phyloP scores from a whole-genome alignment of 1,284 basidiomycete genomes.

The Malassezia sp. region DNA sequence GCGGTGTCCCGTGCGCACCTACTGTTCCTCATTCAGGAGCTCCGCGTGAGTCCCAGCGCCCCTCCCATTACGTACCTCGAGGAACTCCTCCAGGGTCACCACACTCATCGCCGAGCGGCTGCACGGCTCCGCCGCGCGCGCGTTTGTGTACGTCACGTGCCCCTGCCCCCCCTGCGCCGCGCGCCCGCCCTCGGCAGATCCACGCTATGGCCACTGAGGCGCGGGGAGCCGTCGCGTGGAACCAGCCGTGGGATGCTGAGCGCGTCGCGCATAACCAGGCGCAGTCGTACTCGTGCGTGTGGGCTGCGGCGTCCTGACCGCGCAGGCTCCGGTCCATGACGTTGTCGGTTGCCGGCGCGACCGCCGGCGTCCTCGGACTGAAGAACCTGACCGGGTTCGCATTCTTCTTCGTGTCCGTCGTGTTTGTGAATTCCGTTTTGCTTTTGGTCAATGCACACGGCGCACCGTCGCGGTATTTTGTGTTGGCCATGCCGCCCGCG shows the following conservation, averaged over 20 bases:
- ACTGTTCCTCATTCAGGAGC: slow-evolving; percentile 39
- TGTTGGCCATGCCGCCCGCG: slow-evolving; percentile 18
- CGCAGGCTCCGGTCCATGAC: slow-evolving; percentile 33
- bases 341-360: slow-evolving; percentile 32
- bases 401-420: slow-evolving; percentile 32
- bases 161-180: too few relatives aligned
- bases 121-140: too few relatives aligned
- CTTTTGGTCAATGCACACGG: slow-evolving; percentile 24
- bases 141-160: too few relatives aligned
- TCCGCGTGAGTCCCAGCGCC: not conserved
- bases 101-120: slow-evolving; percentile 28
- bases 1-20: slow-evolving; percentile 2
- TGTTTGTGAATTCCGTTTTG: slow-evolving; percentile 28
- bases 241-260: slow-evolving; percentile 9
- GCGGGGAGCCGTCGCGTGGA: slow-evolving; percentile 3
- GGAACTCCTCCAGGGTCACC: slow-evolving; percentile 35
- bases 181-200: too few relatives aligned
- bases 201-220: too few relatives aligned
- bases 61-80: slow-evolving; percentile 28
- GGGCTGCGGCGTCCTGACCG: not conserved
- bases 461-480: slow-evolving; percentile 20
- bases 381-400: slow-evolving; percentile 37
- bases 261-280: slow-evolving; percentile 3
- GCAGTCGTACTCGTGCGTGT: slow-evolving; percentile 8
- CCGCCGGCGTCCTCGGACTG: slow-evolving; percentile 38